phyloP scores from a whole-genome alignment of 2,329 filamentous ascomycete genomes.

The Tolypocladium tropicale region DNA sequence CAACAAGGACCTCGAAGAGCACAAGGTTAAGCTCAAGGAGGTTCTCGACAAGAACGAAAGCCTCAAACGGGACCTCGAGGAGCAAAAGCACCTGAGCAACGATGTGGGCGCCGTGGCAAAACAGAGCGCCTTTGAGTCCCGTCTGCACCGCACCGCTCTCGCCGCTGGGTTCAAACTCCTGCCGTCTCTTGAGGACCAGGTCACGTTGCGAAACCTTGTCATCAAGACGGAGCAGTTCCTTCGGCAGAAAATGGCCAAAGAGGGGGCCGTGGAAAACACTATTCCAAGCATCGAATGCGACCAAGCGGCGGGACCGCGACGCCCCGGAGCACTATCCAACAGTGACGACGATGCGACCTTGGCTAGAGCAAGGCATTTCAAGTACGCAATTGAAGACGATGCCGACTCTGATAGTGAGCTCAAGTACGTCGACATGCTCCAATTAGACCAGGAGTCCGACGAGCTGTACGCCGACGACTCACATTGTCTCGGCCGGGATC shows the following conservation, averaged over 20 bases:
- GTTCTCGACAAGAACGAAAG: not conserved
- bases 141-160: conserved; percentile 4
- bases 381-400: not conserved
- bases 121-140: not conserved
- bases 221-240: not conserved
- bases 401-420: not conserved
- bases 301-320: not conserved
- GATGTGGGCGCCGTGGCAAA: not conserved
- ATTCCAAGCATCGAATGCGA: not conserved
- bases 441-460: not conserved
- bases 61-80: not conserved
- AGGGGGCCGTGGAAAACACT: not conserved
- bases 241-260: not conserved
- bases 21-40: not conserved
- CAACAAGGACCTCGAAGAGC: not conserved
- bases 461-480: not conserved
- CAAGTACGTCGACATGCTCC: not conserved
- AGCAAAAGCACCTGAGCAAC: not conserved
- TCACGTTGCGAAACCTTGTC: not conserved
- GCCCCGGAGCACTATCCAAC: not conserved
- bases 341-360: not conserved
- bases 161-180: conserved; percentile 4
- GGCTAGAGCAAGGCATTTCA: not conserved
- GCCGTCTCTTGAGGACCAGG: not conserved
- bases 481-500: not conserved